A percentile compares a stretch with the other conserved stretches of the same genome.
These are phyloP conservation scores for Hyphodiscus hymeniophilus DNA, from an alignment of 495 filamentous ascomycete species.

Conservation along the genomic window DNA sequence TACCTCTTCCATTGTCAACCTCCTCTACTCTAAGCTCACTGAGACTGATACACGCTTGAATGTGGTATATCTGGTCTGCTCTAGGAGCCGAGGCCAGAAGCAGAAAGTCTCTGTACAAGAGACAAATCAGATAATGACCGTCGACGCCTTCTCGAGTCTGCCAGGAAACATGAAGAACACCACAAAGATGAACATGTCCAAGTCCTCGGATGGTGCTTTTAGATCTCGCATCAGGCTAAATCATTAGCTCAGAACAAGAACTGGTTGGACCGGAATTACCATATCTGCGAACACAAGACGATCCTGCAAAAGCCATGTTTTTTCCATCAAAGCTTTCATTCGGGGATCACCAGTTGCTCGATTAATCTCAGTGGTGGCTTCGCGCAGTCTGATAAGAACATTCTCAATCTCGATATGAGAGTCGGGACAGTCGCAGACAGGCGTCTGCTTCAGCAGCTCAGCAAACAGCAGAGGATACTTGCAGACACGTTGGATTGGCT, in stretches of 20 bases:
- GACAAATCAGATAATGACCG: slow-evolving; percentile 79
- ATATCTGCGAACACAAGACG: slow-evolving; percentile 63
- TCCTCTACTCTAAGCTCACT: slow-evolving; percentile 65
- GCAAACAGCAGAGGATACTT: slow-evolving; percentile 85
- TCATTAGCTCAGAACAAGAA: slow-evolving; percentile 16
- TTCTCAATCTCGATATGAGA: slow-evolving; percentile 72
- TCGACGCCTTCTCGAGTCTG: slow-evolving; percentile 54
- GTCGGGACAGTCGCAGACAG: slow-evolving; percentile 72
- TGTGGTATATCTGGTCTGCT: slow-evolving; percentile 52
- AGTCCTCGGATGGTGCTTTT: slow-evolving; percentile 60
- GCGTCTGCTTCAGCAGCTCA: slow-evolving; percentile 73
- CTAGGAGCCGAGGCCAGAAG: slow-evolving; percentile 63
- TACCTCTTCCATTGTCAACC: slow-evolving; percentile 77
- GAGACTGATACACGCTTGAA: slow-evolving; percentile 68
- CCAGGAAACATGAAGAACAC: slow-evolving; percentile 80
- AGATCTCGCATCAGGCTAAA: slow-evolving; percentile 34
- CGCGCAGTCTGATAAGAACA: slow-evolving; percentile 60
- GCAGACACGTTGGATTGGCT: slow-evolving; percentile 93
- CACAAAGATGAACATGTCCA: slow-evolving; percentile 78
- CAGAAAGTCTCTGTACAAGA: slow-evolving; percentile 77
- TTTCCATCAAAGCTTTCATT: slow-evolving; percentile 53
- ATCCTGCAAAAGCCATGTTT: slow-evolving; percentile 72
- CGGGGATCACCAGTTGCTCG: slow-evolving; percentile 57
- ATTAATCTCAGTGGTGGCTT: slow-evolving; percentile 68
- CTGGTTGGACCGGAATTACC: slow-evolving; percentile 23